phyloP scores from a whole-genome alignment of 2,329 filamentous ascomycete species.

The Fusarium acutatum region DNA sequence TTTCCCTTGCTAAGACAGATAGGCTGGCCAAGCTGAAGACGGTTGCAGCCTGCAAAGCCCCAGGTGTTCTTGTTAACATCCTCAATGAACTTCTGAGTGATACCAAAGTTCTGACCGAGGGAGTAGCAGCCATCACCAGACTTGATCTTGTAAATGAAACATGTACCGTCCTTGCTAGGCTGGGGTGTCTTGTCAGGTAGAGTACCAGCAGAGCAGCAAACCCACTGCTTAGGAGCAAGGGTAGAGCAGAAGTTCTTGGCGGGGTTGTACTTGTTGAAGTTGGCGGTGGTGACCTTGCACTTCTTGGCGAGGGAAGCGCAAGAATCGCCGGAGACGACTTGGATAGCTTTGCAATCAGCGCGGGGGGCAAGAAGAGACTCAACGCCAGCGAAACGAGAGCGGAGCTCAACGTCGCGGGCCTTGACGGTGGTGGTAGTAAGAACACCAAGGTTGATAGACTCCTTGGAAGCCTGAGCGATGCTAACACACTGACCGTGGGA shows the following conservation, averaged over 20 bases:
- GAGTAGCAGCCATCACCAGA: conserved; percentile 45
- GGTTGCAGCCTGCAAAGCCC: conserved; percentile 48
- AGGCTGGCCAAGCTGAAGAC: conserved; percentile 35
- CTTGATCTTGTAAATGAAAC: conserved; percentile 45
- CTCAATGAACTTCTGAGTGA: conserved; percentile 51
- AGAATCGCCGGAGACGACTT: conserved; percentile 48
- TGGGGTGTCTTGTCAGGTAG: conserved; percentile 47
- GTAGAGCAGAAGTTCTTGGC: conserved; percentile 44
- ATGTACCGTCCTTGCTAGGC: conserved; percentile 48
- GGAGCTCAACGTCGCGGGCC: conserved; percentile 22
- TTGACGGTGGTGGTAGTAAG: conserved; percentile 22
- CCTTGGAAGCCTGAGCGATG: background rate
- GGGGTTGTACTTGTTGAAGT: conserved; percentile 52
- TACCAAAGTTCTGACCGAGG: conserved; percentile 43
- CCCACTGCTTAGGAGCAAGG: conserved; percentile 45
- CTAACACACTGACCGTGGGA: conserved; percentile 31
- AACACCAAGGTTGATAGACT: conserved; percentile 24
- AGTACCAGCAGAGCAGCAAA: conserved; percentile 50
- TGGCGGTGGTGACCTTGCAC: conserved; percentile 49
- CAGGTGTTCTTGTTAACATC: conserved; percentile 50
- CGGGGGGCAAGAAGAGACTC: conserved; percentile 27
- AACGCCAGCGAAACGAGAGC: conserved; percentile 24
- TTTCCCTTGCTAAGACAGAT: conserved; percentile 49
- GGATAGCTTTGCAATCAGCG: conserved; percentile 34
- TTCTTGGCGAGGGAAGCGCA: conserved; percentile 48